Conservation (phyloP, 1,284 basidiomycete species). For the Boletus nobilissimus region DNA sequence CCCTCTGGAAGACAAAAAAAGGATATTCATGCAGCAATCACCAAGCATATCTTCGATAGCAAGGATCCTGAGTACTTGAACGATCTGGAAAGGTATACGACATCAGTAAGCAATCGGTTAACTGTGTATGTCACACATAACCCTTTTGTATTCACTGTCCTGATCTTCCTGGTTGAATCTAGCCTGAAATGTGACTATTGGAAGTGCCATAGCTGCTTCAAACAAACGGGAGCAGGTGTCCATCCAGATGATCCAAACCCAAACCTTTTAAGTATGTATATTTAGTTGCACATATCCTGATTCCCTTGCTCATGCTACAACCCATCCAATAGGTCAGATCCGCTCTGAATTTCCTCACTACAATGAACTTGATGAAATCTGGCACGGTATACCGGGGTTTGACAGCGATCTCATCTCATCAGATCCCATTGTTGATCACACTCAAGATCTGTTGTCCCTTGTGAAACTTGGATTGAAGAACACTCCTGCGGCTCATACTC, state of each 20-base stretch:
- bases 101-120: background rate
- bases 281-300: no score
- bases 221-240: background rate
- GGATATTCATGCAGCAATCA: background rate
- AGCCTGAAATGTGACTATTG: background rate
- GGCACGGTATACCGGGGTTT: background rate
- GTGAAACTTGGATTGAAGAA: no score
- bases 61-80: background rate
- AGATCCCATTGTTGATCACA: background rate
- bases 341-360: slow-evolving; percentile 8
- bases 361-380: background rate
- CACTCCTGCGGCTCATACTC: no score
- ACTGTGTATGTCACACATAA: background rate
- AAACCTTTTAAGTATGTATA: background rate
- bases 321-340: background rate
- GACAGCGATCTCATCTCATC: slow-evolving; percentile 1
- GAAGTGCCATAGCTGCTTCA: background rate
- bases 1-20: background rate
- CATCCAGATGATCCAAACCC: background rate
- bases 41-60: background rate
- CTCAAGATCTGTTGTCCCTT: no score
- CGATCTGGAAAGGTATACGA: background rate
- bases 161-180: background rate
- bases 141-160: no score
- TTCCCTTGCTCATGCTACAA: no score